These are phyloP conservation scores for Aspergillus homomorphus DNA, from an alignment of 495 filamentous ascomycete genomes.

Conservation along the genomic window DNA sequence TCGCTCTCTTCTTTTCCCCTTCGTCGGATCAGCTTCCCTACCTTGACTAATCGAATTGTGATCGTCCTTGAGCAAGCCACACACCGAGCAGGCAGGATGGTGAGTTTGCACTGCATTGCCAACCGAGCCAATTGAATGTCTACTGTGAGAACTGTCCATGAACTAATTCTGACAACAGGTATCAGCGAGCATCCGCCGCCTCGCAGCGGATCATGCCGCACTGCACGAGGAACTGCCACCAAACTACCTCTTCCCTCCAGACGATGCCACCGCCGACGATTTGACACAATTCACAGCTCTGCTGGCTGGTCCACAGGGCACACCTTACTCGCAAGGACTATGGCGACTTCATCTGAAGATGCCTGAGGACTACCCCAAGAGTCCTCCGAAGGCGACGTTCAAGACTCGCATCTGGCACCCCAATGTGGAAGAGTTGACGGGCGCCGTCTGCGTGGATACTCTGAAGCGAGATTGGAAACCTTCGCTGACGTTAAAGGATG, in stretches of 20 bases:
- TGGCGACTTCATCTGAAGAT: slow-evolving; percentile 63
- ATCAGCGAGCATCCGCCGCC: slow-evolving; percentile 54
- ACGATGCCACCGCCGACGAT: slow-evolving; percentile 47
- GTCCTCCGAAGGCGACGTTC: slow-evolving; percentile 65
- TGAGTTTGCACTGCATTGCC: not conserved
- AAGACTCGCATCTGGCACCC: slow-evolving; percentile 70
- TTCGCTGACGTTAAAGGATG: slow-evolving; percentile 59
- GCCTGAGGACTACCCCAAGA: slow-evolving; percentile 60
- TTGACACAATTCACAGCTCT: slow-evolving; percentile 58
- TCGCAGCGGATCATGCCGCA: slow-evolving; percentile 62
- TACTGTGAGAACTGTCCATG: not conserved
- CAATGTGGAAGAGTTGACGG: slow-evolving; percentile 65
- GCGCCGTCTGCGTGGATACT: slow-evolving; percentile 69
- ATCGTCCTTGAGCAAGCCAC: not conserved
- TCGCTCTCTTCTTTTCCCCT: not conserved
- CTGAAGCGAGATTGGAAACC: slow-evolving; percentile 67
- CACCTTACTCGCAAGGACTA: slow-evolving; percentile 58
- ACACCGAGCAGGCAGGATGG: slow-evolving; percentile 1
- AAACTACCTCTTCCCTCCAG: slow-evolving; percentile 61
- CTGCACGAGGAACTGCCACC: slow-evolving; percentile 61
- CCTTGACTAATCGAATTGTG: not conserved
- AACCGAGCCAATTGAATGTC: not conserved
- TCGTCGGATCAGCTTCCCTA: not conserved
- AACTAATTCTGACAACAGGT: slow-evolving; percentile 19
- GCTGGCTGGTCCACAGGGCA: slow-evolving; percentile 60